Evolutionary conservation across 805 yeast species (phyloP).

Genomic region (Nakazawaea molendinolei): DNA sequence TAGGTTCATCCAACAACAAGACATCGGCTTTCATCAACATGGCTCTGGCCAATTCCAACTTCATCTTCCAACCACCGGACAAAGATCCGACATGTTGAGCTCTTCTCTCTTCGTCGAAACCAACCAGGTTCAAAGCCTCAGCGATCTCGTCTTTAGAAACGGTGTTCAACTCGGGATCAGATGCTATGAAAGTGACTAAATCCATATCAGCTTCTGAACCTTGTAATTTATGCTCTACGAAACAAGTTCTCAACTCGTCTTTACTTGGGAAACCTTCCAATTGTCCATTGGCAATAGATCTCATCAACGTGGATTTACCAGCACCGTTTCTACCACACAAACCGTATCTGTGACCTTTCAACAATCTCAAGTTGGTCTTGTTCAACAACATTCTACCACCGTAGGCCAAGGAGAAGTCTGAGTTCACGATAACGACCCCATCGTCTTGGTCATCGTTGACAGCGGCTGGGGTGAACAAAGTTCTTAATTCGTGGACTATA

Average conservation of each 20-base stretch:
- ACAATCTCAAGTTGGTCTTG: constrained; percentile 80
- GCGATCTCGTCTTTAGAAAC: constrained; percentile 69
- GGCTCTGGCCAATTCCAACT: constrained; percentile 96
- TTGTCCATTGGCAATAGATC: constrained; percentile 94
- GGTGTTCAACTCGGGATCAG: constrained; percentile 71
- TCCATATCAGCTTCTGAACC: constrained; percentile 92
- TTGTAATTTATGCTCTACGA: constrained; percentile 94
- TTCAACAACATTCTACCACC: constrained; percentile 96
- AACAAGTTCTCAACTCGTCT: constrained; percentile 82
- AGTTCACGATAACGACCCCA: constrained; percentile 86
- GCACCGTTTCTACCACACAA: constrained; percentile 98
- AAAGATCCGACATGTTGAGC: constrained; percentile 88
- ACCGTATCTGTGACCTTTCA: constrained; percentile 96
- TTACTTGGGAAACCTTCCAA: constrained; percentile 95
- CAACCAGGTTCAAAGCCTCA: constrained; percentile 73
- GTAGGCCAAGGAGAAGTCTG: constrained; percentile 92
- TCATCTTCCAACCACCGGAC: constrained; percentile 99
- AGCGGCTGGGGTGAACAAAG: constrained; percentile 47
- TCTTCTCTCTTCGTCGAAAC: constrained; percentile 87
- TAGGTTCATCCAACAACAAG: constrained; percentile 92
- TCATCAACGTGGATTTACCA: constrained; percentile 95
- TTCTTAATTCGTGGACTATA: constrained; percentile 42
- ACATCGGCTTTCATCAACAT: constrained; percentile 97
- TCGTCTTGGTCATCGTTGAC: constrained; percentile 61
- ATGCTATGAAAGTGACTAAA: constrained; percentile 78